These are phyloP conservation scores for Talaromyces wortmannii DNA, from an alignment of 495 filamentous ascomycete genomes.

Conservation along the genomic window DNA sequence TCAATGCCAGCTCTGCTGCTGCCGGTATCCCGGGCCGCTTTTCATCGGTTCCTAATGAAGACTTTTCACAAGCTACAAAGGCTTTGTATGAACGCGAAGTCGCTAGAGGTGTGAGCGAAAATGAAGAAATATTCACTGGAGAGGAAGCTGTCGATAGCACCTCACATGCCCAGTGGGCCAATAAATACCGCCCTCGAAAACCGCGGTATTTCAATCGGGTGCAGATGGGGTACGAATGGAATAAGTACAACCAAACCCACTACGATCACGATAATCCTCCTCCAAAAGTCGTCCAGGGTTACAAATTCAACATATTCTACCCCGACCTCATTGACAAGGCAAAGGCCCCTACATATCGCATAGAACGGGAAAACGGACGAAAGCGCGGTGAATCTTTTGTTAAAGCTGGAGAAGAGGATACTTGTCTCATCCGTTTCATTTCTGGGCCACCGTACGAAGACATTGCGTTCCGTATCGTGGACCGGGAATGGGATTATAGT, in stretches of 20 bases:
- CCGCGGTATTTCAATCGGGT: slow-evolving; percentile 97
- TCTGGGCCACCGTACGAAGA: slow-evolving; percentile 96
- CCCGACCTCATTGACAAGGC: slow-evolving; percentile 96
- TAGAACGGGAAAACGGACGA: slow-evolving; percentile 85
- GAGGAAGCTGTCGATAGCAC: slow-evolving; percentile 72
- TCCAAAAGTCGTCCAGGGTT: slow-evolving; percentile 96
- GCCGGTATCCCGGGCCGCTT: slow-evolving; percentile 61
- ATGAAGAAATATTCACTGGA: slow-evolving; percentile 92
- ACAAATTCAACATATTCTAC: slow-evolving; percentile 99
- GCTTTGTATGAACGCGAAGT: slow-evolving; percentile 90
- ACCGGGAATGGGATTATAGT: slow-evolving; percentile 98
- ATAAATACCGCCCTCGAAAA: slow-evolving; percentile 87
- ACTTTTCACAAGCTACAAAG: slow-evolving; percentile 87
- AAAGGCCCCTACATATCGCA: slow-evolving; percentile 90
- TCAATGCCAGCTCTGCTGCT: slow-evolving; percentile 22
- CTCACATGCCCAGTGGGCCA: slow-evolving; percentile 72
- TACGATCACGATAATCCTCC: slow-evolving; percentile 99
- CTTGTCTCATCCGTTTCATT: slow-evolving; percentile 92
- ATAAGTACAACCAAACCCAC: slow-evolving; percentile 99
- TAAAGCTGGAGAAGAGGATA: slow-evolving; percentile 95
- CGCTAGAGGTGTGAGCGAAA: slow-evolving; percentile 83
- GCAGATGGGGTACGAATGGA: slow-evolving; percentile 99
- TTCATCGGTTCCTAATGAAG: slow-evolving; percentile 66
- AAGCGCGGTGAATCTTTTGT: slow-evolving; percentile 88
- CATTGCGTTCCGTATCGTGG: slow-evolving; percentile 94